Conservation (phyloP, 257 asterid genomes). For the Ligustrum vulgare region DNA sequence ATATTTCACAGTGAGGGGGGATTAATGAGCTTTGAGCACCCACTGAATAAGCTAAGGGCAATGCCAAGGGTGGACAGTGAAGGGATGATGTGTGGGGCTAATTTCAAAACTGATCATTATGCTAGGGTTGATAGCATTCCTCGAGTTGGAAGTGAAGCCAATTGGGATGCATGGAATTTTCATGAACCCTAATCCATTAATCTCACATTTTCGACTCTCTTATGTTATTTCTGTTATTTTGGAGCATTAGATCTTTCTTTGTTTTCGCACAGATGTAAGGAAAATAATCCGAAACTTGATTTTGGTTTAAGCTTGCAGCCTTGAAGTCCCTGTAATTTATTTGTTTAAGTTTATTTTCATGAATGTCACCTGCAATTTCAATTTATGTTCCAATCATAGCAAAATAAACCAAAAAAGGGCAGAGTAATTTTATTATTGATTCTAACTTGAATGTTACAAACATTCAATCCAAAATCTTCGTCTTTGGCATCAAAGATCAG, state of each 20-base stretch:
- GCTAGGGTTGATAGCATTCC: conserved; percentile 83
- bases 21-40: conserved; percentile 85
- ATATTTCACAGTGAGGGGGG: conserved; percentile 80
- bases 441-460: neutral
- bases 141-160: conserved; percentile 73
- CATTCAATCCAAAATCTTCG: neutral
- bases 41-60: conserved; percentile 69
- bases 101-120: conserved; percentile 67
- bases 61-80: conserved; percentile 93
- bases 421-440: neutral
- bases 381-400: neutral
- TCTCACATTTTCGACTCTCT: neutral
- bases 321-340: neutral
- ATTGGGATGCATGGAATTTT: conserved; percentile 64
- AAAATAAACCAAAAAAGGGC: neutral
- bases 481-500: neutral
- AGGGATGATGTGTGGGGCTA: conserved; percentile 79
- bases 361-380: neutral
- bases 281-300: neutral
- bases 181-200: neutral
- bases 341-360: neutral
- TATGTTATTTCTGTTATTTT: neutral
- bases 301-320: neutral
- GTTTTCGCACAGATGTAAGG: neutral
- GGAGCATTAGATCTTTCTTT: neutral